Percentiles rank a stretch among this genome's conserved stretches.
Evolutionary conservation across 441 rosid species (phyloP).

Genomic region (Erysimum cheiri): DNA sequence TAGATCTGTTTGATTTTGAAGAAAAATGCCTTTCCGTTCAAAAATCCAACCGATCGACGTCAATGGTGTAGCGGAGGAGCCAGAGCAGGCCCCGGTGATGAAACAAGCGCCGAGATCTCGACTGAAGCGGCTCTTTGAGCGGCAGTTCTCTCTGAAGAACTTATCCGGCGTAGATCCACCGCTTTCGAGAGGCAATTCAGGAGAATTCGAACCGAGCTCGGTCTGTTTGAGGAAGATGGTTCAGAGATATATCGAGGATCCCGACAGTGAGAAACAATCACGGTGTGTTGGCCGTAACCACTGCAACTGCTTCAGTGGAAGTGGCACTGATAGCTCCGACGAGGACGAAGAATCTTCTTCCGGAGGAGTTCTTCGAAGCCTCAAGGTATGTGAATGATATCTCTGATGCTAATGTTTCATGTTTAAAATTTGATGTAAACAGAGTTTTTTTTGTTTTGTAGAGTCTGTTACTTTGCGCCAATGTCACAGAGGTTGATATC

Average conservation of each 20-base stretch:
- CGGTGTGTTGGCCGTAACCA: constrained; percentile 50
- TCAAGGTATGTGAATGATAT: constrained; percentile 59
- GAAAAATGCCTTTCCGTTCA: constrained; percentile 51
- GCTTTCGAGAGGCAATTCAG: constrained; percentile 38
- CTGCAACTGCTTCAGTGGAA: constrained; percentile 62
- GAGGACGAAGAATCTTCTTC: constrained; percentile 52
- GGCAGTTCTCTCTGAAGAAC: constrained; percentile 54
- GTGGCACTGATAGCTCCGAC: constrained; percentile 55
- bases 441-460: constrained; percentile 35
- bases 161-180: constrained; percentile 42
- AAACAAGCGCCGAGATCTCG: constrained; percentile 63
- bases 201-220: constrained; percentile 78
- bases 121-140: constrained; percentile 71
- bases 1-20: constrained; percentile 1
- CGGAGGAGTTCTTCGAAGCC: constrained; percentile 46
- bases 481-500: constrained; percentile 42
- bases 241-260: constrained; percentile 69
- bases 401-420: not conserved
- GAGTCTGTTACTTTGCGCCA: constrained; percentile 58
- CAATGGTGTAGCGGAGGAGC: constrained; percentile 33
- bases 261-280: constrained; percentile 5
- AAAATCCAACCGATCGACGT: constrained; percentile 71
- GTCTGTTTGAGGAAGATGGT: constrained; percentile 71
- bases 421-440: not conserved
- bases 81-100: constrained; percentile 34